Evolutionary conservation across 345 rosid species (phyloP).

Genomic region (Triadica sebifera): DNA sequence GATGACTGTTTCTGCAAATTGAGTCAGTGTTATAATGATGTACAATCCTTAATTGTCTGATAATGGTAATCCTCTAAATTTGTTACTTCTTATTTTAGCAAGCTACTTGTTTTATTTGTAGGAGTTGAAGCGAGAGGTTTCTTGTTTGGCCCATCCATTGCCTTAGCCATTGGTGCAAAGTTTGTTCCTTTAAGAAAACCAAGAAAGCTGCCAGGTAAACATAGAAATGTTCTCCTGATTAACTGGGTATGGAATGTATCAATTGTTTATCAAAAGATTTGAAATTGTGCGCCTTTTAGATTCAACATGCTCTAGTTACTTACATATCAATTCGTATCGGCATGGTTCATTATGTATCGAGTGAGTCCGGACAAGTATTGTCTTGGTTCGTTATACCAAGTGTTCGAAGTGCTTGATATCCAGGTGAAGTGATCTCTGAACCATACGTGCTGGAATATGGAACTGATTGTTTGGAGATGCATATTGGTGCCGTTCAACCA

Average conservation of each 20-base stretch:
- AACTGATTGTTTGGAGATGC: conserved; percentile 80
- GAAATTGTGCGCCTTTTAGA: too few species aligned
- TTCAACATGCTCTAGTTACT: too few species aligned
- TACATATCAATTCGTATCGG: too few species aligned
- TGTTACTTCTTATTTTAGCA: not conserved
- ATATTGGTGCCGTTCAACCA: conserved; percentile 64
- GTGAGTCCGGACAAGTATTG: too few species aligned
- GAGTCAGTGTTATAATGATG: not conserved
- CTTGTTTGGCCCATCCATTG: conserved; percentile 88
- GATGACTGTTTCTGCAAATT: not conserved
- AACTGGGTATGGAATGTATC: not conserved
- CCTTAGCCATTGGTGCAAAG: conserved; percentile 92
- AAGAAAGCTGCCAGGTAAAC: conserved; percentile 69
- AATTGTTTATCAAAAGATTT: not conserved
- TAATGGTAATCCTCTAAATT: not conserved
- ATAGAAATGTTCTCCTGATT: not conserved
- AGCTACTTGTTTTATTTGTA: conserved; percentile 2
- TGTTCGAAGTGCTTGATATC: not conserved
- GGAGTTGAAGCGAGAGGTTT: conserved; percentile 94
- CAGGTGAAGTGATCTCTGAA: conserved; percentile 74
- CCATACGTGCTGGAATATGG: conserved; percentile 82
- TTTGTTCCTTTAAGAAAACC: conserved; percentile 88
- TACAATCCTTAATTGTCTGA: not conserved
- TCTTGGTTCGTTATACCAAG: too few species aligned
- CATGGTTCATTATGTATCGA: too few species aligned